Percentiles rank a stretch among this genome's conserved stretches.
Evolutionary conservation across 129 eudicot species (phyloP).

Genomic region (Helianthus annuus): HanXRQr2.0-SUNRISE NC_035433.2:119404121-119404620

Average conservation of each 20-base stretch:
- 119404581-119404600: neutral
- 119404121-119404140: no score
- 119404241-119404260: slow-evolving; percentile 56
- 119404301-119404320: slow-evolving; percentile 91
- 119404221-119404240: slow-evolving; percentile 53
- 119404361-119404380: no score
- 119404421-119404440: slow-evolving; percentile 52
- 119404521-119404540: slow-evolving; percentile 73
- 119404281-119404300: slow-evolving; percentile 96
- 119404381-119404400: neutral
- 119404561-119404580: neutral
- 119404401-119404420: neutral
- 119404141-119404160: neutral
- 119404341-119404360: neutral
- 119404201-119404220: slow-evolving; percentile 19
- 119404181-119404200: neutral
- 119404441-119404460: slow-evolving; percentile 87
- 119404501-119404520: slow-evolving; percentile 89
- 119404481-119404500: slow-evolving; percentile 78
- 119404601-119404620: neutral
- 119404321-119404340: slow-evolving; percentile 29
- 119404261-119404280: slow-evolving; percentile 96
- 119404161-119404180: neutral
- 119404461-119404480: slow-evolving; percentile 55
- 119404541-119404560: neutral